Base-by-base conservation (phyloP, 805 yeast genomes). In the Blastobotrys chiropterorum region DNA sequence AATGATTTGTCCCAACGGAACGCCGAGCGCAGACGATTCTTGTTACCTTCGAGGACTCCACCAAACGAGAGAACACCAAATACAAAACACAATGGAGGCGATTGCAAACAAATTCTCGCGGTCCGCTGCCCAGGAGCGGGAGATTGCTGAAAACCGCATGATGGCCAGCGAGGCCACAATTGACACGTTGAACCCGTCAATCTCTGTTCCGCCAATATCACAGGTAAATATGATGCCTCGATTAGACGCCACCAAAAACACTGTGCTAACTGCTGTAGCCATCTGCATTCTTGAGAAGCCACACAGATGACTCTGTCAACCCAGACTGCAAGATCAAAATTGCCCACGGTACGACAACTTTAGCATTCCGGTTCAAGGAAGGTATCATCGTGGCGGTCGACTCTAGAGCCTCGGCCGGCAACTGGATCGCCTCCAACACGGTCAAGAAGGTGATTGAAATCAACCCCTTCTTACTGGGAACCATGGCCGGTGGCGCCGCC, bases 401-500 rank as follows among this genome's bases (percentile, higher is more conserved):
- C 73, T 90, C 97, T 43, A 82, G 99, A 70, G 99, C 99, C 53
- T 86, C 98, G 6, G 96, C 96, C 1, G 99, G 99, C 45, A 83
- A 86, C 63, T 92, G 97, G 97, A 85, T 94, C 62, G 98, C 97
- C 17, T 90, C 97, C 14, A 97, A 90, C 69, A 90, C 97, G 2
- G 99, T 94, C 57, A 92, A 92, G 72, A 94, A 94, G 71, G 99
- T 94, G 51, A 90, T 94, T 63, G 92, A 92, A 70, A 94, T 94
- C 72, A 94, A 94, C 70, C 97, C 97, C 50, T 86, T 87, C 68
- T 72, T 94, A 58, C 77, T 94, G 62, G 99, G 99, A 59, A 94
- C 99, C 17, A 83, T 94, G 97, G 99, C 99, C 34, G 99, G 99
- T 72, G 98, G 98, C 75, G 99, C 99, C 47, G 98, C 98, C 31